Percentiles rank a stretch among this genome's conserved stretches.
Conservation (phyloP, 768 basidiomycete species). For the Rhizopogon roseolus region DNA sequence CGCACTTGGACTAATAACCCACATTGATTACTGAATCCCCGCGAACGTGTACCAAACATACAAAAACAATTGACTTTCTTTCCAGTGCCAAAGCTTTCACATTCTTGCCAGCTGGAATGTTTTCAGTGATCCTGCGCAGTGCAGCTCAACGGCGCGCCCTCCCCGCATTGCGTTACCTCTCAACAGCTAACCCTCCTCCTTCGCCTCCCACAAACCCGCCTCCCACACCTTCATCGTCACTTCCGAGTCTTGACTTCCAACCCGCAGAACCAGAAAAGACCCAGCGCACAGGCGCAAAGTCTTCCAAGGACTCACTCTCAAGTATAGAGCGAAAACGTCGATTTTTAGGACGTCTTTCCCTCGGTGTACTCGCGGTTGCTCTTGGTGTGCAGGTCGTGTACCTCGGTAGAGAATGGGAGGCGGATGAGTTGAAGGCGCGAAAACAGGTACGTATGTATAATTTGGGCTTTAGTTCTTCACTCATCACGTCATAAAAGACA, state of each 20-base stretch:
- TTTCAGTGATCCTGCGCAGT: conserved; percentile 19
- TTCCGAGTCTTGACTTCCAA: conserved; percentile 63
- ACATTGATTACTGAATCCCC: not conserved
- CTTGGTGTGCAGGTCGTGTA: conserved; percentile 55
- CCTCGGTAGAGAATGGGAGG: conserved; percentile 77
- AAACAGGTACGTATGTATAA: conserved; percentile 46
- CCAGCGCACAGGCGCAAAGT: conserved; percentile 69
- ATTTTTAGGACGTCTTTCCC: conserved; percentile 47
- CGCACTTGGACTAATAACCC: too few species aligned
- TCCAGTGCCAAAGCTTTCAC: not conserved
- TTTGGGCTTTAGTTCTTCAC: not conserved
- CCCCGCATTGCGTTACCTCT: conserved; percentile 16
- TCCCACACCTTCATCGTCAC: conserved; percentile 2
- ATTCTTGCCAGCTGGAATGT: conserved; percentile 10
- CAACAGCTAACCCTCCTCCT: conserved; percentile 17
- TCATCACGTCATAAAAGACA: conserved; percentile 32
- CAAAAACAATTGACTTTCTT: not conserved
- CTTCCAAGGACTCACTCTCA: conserved; percentile 73
- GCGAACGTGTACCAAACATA: not conserved
- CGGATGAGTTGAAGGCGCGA: conserved; percentile 60
- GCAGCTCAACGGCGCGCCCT: conserved; percentile 15
- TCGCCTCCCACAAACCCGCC: conserved; percentile 2
- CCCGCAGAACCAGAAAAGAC: conserved; percentile 40
- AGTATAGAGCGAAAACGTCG: conserved; percentile 71
- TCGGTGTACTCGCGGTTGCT: conserved; percentile 51